A percentile compares a stretch with the other conserved stretches of the same genome.
Conservation (phyloP, 345 rosid genomes). For the Hirschfeldia incana region DNA sequence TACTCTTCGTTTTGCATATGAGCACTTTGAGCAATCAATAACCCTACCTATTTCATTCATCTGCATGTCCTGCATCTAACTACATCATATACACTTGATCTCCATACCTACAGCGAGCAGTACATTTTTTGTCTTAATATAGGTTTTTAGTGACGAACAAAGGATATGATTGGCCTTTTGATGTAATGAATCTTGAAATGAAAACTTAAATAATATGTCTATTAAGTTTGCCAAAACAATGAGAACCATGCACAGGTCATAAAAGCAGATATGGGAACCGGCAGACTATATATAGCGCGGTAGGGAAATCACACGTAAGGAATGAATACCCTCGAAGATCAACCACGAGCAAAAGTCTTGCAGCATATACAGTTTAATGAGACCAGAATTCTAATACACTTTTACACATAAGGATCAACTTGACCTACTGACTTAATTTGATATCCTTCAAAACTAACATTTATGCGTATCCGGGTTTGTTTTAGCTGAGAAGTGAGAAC, state of each 20-base stretch:
- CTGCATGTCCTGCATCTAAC: constrained; percentile 11
- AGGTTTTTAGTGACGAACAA: no score
- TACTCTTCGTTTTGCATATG: constrained; percentile 32
- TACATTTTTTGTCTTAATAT: no score
- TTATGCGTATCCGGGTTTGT: no score
- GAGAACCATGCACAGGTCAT: background rate
- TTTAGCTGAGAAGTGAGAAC: background rate
- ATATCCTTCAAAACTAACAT: background rate
- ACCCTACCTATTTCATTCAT: constrained; percentile 17
- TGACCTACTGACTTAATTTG: background rate
- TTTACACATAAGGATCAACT: background rate
- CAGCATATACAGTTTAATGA: background rate
- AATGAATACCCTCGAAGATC: background rate
- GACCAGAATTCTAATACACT: background rate
- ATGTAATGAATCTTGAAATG: background rate
- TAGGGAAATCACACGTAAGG: background rate
- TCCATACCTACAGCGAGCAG: background rate
- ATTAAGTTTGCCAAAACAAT: no score
- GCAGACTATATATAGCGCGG: no score
- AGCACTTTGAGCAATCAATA: constrained; percentile 32
- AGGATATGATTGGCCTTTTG: background rate
- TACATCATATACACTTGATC: constrained; percentile 2
- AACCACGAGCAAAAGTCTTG: background rate
- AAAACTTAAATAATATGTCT: background rate
- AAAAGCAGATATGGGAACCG: background rate